phyloP scores from a whole-genome alignment of 2,329 filamentous ascomycete species.

The Albifimbria verrucaria region DNA sequence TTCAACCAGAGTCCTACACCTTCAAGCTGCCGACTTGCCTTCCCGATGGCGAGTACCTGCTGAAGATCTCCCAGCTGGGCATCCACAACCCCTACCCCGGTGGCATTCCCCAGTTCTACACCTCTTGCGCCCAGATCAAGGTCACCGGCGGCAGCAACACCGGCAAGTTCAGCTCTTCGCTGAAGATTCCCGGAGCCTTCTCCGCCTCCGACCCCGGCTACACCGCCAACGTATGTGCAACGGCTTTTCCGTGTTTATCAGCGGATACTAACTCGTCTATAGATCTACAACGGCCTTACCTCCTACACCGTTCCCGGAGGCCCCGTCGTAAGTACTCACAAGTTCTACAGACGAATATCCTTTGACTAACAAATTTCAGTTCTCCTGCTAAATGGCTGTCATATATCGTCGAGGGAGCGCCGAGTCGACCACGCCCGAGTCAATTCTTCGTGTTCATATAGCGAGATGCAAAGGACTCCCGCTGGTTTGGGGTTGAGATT shows the following conservation, averaged over 20 bases:
- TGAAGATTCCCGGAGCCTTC: constrained; percentile 32
- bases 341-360: not conserved
- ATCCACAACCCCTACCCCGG: constrained; percentile 53
- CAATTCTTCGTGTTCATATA: not conserved
- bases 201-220: constrained; percentile 41
- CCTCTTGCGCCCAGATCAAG: constrained; percentile 21
- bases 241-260: not conserved
- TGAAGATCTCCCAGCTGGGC: constrained; percentile 56
- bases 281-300: constrained; percentile 29
- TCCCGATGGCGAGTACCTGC: constrained; percentile 54
- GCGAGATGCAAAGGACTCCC: not conserved
- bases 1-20: constrained; percentile 23
- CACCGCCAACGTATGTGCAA: constrained; percentile 36
- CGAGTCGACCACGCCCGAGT: not conserved
- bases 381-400: constrained; percentile 1
- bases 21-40: constrained; percentile 47
- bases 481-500: not conserved
- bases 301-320: constrained; percentile 29
- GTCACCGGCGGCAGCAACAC: constrained; percentile 17
- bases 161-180: constrained; percentile 18
- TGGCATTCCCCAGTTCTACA: constrained; percentile 43
- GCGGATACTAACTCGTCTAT: not conserved
- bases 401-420: not conserved
- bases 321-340: constrained; percentile 5
- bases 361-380: not conserved